Conservation (phyloP, 129 eudicot species). For the Arctium minus region DNA sequence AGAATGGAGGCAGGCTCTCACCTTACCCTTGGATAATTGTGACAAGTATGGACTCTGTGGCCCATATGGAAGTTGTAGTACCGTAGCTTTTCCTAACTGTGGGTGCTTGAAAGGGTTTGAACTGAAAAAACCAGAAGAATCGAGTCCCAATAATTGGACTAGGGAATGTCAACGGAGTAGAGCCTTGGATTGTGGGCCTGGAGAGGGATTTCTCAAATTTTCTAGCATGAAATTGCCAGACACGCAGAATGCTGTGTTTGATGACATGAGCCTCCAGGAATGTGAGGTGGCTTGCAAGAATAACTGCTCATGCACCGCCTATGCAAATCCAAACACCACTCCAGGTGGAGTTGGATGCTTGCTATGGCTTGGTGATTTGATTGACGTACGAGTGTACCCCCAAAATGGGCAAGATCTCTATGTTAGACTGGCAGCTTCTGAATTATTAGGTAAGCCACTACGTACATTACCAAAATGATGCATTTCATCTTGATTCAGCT, state of each 20-base stretch:
- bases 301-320: not conserved
- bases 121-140: not conserved
- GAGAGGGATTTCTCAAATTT: not conserved
- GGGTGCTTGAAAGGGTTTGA: not conserved
- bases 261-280: not conserved
- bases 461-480: not conserved
- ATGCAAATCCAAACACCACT: not conserved
- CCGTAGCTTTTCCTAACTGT: not conserved
- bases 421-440: constrained; percentile 27
- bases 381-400: constrained; percentile 8
- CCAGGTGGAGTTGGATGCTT: constrained; percentile 45
- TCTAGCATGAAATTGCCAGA: not conserved
- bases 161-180: not conserved
- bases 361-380: constrained; percentile 24
- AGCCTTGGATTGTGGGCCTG: not conserved
- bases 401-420: constrained; percentile 31
- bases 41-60: not conserved
- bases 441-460: constrained; percentile 9
- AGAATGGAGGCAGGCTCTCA: not conserved
- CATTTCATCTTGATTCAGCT: not conserved
- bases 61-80: not conserved
- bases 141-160: not conserved
- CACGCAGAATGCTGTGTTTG: not conserved
- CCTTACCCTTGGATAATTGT: not conserved
- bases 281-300: constrained; percentile 2